phyloP scores from a whole-genome alignment of 768 basidiomycete species.

The Termitomyces sp. region DNA sequence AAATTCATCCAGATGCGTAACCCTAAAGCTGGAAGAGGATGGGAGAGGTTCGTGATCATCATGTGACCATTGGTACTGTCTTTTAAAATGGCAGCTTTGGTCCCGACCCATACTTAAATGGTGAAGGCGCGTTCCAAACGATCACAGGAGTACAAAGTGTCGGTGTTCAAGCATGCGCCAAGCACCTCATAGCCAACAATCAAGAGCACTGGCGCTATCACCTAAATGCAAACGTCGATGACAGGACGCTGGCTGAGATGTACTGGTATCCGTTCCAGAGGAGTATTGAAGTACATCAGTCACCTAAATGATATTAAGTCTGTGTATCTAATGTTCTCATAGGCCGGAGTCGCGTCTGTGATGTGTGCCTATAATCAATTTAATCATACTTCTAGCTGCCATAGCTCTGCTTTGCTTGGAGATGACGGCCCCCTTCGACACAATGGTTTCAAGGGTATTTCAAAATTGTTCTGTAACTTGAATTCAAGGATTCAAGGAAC shows the following conservation, averaged over 20 bases:
- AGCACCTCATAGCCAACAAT: slow-evolving; percentile 47
- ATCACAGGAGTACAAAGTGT: slow-evolving; percentile 54
- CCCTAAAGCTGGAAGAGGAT: slow-evolving; percentile 43
- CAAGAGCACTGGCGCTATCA: slow-evolving; percentile 51
- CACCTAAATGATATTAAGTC: background rate
- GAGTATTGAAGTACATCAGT: slow-evolving; percentile 36
- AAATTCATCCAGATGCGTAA: slow-evolving; percentile 37
- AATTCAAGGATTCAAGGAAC: background rate
- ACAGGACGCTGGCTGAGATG: slow-evolving; percentile 50
- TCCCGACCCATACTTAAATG: slow-evolving; percentile 60
- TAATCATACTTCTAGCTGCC: slow-evolving; percentile 61
- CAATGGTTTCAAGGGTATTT: slow-evolving; percentile 38
- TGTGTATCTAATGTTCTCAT: background rate
- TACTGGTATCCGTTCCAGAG: slow-evolving; percentile 49
- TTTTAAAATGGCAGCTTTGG: slow-evolving; percentile 31
- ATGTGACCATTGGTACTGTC: background rate
- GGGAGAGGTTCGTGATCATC: slow-evolving; percentile 33
- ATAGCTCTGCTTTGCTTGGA: slow-evolving; percentile 47
- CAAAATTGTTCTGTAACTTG: background rate
- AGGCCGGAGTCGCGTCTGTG: slow-evolving; percentile 46
- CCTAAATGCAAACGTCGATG: slow-evolving; percentile 43
- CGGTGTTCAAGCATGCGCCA: slow-evolving; percentile 57
- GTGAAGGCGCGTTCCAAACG: slow-evolving; percentile 56
- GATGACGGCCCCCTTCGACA: slow-evolving; percentile 31
- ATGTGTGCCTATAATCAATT: slow-evolving; percentile 54